phyloP scores from a whole-genome alignment of 306 rosid genomes.

The Fagus crenata region DNA sequence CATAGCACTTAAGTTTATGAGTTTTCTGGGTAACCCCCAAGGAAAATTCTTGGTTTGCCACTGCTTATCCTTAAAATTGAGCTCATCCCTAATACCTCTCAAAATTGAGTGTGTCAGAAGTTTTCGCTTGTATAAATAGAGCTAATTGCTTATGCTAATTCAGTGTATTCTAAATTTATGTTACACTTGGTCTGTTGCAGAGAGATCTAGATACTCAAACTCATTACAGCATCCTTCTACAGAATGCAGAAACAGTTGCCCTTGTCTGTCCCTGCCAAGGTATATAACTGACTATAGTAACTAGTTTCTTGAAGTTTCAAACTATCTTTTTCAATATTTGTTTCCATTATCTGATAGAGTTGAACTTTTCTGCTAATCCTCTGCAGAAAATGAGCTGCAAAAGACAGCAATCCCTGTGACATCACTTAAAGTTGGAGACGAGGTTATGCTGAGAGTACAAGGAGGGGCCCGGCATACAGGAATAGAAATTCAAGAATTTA shows the following conservation, averaged over 20 bases:
- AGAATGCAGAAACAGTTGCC: slow-evolving; percentile 90
- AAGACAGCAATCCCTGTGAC: slow-evolving; percentile 69
- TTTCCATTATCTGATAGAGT: slow-evolving; percentile 6
- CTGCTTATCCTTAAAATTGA: not conserved
- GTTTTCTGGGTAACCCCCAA: not conserved
- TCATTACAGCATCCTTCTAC: slow-evolving; percentile 66
- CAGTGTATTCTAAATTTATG: not conserved
- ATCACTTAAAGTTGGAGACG: slow-evolving; percentile 75
- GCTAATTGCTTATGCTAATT: slow-evolving; percentile 12
- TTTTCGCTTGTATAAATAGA: not conserved
- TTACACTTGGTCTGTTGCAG: slow-evolving; percentile 34
- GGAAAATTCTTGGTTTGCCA: not conserved
- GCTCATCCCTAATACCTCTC: not conserved
- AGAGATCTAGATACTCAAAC: slow-evolving; percentile 48
- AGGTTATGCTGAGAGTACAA: slow-evolving; percentile 64
- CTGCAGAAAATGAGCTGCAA: slow-evolving; percentile 42
- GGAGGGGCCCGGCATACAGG: slow-evolving; percentile 95
- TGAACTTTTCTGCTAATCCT: slow-evolving; percentile 5
- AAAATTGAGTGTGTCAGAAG: not conserved
- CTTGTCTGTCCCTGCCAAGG: slow-evolving; percentile 67
- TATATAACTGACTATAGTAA: slow-evolving; percentile 10
- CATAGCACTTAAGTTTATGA: not conserved
- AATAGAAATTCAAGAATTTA: slow-evolving; percentile 88
- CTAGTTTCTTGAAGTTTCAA: not conserved
- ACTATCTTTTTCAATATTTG: not conserved